Percentiles rank a stretch among this genome's conserved stretches.
These are phyloP conservation scores for Cyclotella choctawhatcheeana DNA, from an alignment of 108 stramenopile genomes.

Conservation along the genomic window DNA sequence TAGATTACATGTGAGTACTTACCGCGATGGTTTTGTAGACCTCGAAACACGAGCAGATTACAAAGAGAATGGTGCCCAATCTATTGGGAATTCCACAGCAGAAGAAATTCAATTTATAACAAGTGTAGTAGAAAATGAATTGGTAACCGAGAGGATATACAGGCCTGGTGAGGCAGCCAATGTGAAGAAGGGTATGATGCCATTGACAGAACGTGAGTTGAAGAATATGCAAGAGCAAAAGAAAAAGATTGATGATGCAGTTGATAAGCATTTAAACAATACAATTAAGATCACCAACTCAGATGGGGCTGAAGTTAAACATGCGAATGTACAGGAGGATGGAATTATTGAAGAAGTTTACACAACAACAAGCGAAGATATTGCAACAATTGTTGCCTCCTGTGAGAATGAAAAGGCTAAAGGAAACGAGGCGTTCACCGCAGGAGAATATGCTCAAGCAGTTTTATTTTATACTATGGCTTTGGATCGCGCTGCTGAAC, in stretches of 20 bases:
- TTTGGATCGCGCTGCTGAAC: conserved; percentile 82
- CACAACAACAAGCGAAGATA: conserved; percentile 64
- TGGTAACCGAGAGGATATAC: conserved; percentile 75
- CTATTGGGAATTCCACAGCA: conserved; percentile 71
- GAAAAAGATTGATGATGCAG: conserved; percentile 55
- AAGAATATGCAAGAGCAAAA: conserved; percentile 39
- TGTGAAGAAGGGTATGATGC: conserved; percentile 45
- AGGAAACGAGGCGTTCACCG: conserved; percentile 87
- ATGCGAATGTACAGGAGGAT: conserved; percentile 50
- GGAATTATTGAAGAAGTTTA: conserved; percentile 71
- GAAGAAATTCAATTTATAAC: conserved; percentile 91
- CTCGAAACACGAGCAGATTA: conserved; percentile 72
- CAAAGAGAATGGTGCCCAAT: conserved; percentile 68
- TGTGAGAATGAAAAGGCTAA: conserved; percentile 82
- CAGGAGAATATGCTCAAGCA: conserved; percentile 91
- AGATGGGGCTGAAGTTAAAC: conserved; percentile 51
- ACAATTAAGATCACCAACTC: conserved; percentile 50
- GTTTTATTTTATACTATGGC: conserved; percentile 84
- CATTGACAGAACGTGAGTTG: conserved; percentile 50
- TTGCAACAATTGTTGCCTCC: conserved; percentile 69
- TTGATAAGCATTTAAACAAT: conserved; percentile 70
- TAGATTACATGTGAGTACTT: conserved; percentile 63
- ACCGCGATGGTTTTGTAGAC: conserved; percentile 79
- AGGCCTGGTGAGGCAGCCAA: conserved; percentile 64
- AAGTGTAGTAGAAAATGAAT: conserved; percentile 60